phyloP scores from a whole-genome alignment of 768 basidiomycete species.

The Auricularia auricula-judae region DNA sequence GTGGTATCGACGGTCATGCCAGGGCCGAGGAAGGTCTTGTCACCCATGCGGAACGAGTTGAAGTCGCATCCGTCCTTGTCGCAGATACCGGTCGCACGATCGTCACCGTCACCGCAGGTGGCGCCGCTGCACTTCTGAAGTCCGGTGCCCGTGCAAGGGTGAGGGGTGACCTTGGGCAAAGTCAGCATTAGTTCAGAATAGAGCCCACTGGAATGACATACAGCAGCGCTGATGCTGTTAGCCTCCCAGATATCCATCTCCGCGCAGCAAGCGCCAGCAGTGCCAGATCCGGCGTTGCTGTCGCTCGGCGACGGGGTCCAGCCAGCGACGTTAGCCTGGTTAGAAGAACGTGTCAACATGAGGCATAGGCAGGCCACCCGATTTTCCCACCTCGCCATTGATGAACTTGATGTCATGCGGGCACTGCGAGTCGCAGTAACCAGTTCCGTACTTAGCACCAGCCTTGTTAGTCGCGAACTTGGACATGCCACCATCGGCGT shows the following conservation, averaged over 20 bases:
- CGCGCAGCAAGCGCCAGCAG: conserved; percentile 39
- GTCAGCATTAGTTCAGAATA: neutral
- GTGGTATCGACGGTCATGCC: conserved; percentile 11
- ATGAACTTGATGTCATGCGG: conserved; percentile 52
- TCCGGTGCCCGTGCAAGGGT: conserved; percentile 32
- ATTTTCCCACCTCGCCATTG: conserved; percentile 34
- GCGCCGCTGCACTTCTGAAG: conserved; percentile 32
- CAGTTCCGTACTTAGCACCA: conserved; percentile 12
- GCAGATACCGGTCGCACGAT: conserved; percentile 32
- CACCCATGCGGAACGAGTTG: conserved; percentile 50
- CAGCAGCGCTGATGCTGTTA: conserved; percentile 37
- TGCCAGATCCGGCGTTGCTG: conserved; percentile 35
- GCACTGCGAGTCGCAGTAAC: conserved; percentile 55
- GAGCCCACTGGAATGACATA: neutral
- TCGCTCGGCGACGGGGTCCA: conserved; percentile 29
- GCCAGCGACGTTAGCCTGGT: conserved; percentile 35
- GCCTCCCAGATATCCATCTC: conserved; percentile 57
- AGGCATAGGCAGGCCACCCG: neutral
- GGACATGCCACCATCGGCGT: conserved; percentile 41
- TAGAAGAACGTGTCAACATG: conserved; percentile 9
- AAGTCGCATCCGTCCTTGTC: conserved; percentile 51
- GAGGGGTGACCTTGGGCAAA: conserved; percentile 29
- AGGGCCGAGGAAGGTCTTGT: conserved; percentile 17
- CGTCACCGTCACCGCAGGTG: conserved; percentile 25
- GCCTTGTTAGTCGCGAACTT: conserved; percentile 38